Percentiles rank a stretch among this genome's conserved stretches.
phyloP scores from a whole-genome alignment of 2,329 filamentous ascomycete species.

The Ceratocystis alfenasii region DNA sequence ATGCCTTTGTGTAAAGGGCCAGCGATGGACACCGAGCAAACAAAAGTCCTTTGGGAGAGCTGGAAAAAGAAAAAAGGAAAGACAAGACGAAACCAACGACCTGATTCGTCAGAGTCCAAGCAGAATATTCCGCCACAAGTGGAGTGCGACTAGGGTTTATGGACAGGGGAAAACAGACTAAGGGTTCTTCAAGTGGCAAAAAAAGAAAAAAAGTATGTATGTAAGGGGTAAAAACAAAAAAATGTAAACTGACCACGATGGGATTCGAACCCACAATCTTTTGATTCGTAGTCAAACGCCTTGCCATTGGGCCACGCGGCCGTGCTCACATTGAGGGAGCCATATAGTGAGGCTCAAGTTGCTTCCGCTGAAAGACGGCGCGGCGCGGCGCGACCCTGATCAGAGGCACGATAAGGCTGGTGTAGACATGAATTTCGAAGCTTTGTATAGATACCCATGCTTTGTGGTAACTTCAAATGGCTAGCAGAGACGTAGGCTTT shows the following conservation, averaged over 20 bases:
- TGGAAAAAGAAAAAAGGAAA: neutral
- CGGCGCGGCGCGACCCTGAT: too few species aligned
- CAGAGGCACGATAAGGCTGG: too few species aligned
- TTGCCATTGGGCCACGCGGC: conserved; percentile 58
- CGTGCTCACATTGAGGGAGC: conserved; percentile 22
- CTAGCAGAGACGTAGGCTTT: too few species aligned
- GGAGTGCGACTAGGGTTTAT: too few species aligned
- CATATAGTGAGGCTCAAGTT: too few species aligned
- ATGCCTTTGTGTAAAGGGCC: neutral
- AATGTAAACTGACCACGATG: conserved; percentile 24
- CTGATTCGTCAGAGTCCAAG: neutral
- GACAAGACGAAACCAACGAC: neutral
- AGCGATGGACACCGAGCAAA: neutral
- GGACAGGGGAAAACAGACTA: too few species aligned
- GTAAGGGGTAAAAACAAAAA: neutral
- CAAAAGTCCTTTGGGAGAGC: conserved; percentile 2
- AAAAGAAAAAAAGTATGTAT: neutral
- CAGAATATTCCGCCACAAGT: too few species aligned
- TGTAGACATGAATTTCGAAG: too few species aligned
- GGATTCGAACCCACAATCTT: conserved; percentile 35
- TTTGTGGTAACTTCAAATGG: too few species aligned
- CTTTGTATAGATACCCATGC: too few species aligned
- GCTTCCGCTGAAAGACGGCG: too few species aligned
- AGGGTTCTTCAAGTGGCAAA: neutral
- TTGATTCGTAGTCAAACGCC: conserved; percentile 57